Conservation (phyloP, 495 filamentous ascomycete species). For the Penicillium paxilli region DNA sequence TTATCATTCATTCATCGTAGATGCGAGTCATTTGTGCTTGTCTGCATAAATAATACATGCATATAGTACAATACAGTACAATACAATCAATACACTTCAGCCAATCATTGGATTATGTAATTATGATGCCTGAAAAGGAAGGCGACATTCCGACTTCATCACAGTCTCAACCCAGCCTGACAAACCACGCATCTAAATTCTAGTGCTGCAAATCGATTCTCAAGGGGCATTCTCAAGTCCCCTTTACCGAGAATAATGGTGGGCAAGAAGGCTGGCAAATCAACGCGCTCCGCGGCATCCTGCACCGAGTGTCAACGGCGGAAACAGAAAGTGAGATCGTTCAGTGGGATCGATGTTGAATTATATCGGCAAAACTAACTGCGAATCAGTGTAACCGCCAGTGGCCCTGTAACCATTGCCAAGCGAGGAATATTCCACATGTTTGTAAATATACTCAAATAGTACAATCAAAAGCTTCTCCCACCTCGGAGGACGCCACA, state of each 20-base stretch:
- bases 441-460: constrained; percentile 28
- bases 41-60: no score
- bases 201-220: no score
- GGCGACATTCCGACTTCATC: not conserved
- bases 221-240: no score
- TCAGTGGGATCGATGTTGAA: not conserved
- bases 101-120: no score
- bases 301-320: constrained; percentile 38
- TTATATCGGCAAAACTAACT: constrained; percentile 6
- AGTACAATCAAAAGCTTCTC: constrained; percentile 3
- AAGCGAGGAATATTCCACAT: constrained; percentile 30
- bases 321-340: constrained; percentile 34
- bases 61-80: no score
- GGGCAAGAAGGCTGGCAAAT: constrained; percentile 10
- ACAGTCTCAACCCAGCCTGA: not conserved
- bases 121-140: not conserved
- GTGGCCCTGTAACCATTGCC: constrained; percentile 39
- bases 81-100: no score
- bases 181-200: not conserved
- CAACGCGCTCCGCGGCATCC: constrained; percentile 18
- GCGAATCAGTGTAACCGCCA: constrained; percentile 31
- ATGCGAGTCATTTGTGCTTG: no score
- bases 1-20: no score
- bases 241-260: constrained; percentile 12
- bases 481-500: not conserved